Evolutionary conservation across 2,329 filamentous ascomycete genomes (phyloP).

Genomic region (Ophiostoma novo-ulmi): DNA sequence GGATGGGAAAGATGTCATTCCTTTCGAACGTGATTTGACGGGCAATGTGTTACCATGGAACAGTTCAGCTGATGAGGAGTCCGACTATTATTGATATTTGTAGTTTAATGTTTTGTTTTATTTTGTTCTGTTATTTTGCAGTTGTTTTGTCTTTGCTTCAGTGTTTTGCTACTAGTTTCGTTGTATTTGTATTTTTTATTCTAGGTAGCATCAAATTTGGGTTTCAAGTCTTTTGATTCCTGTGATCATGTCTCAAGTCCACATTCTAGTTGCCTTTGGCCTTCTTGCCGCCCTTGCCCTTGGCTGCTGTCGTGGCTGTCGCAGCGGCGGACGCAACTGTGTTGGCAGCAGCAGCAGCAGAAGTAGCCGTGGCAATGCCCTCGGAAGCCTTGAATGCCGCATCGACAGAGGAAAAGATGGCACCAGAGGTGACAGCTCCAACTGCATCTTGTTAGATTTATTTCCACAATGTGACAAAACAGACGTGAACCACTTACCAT

Average conservation of each 20-base stretch:
- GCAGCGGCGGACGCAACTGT: not conserved
- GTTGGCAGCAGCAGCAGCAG: constrained; percentile 14
- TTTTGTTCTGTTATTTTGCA: not conserved
- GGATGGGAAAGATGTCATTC: not conserved
- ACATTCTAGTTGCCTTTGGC: constrained; percentile 20
- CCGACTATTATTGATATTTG: constrained; percentile 21
- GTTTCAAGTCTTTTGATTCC: not conserved
- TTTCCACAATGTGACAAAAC: not conserved
- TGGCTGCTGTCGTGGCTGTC: constrained; percentile 11
- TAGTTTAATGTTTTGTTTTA: not conserved
- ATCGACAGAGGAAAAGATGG: constrained; percentile 25
- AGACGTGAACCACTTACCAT: constrained; percentile 11
- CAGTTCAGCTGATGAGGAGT: not conserved
- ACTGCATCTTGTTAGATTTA: constrained; percentile 14
- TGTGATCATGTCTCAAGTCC: not conserved
- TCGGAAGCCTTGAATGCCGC: constrained; percentile 24
- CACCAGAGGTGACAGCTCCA: constrained; percentile 25
- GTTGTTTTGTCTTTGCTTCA: not conserved
- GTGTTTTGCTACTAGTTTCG: not conserved
- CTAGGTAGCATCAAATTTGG: not conserved
- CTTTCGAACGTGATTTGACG: not conserved
- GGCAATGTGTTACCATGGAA: not conserved
- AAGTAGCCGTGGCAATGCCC: constrained; percentile 17
- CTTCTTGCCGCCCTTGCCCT: constrained; percentile 19
- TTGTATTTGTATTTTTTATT: not conserved